These are phyloP conservation scores for Fistulinella cinereoalba DNA, from an alignment of 1,284 basidiomycete species.

Conservation along the genomic window DNA sequence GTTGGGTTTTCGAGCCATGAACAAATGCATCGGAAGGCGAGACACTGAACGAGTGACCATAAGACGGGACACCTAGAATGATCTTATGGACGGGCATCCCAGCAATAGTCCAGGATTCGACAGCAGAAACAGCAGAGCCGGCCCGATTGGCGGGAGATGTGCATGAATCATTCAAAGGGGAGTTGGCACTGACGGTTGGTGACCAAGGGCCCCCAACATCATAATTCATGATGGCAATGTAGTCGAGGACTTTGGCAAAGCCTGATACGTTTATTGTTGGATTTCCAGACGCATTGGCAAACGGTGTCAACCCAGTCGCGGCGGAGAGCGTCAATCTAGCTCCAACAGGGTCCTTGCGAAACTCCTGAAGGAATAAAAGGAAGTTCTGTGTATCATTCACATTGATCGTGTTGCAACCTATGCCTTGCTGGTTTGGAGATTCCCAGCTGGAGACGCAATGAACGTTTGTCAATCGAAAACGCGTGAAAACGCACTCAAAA, in stretches of 20 bases:
- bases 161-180: constrained; percentile 52
- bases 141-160: constrained; percentile 48
- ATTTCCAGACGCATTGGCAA: constrained; percentile 46
- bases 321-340: constrained; percentile 42
- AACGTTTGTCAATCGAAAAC: background rate
- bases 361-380: constrained; percentile 41
- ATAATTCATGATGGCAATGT: constrained; percentile 71
- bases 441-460: constrained; percentile 37
- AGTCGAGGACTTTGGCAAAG: constrained; percentile 45
- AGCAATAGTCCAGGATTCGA: constrained; percentile 56
- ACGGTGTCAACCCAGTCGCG: constrained; percentile 50
- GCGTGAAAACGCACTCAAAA: constrained; percentile 10
- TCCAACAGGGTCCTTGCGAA: constrained; percentile 32
- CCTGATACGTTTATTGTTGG: constrained; percentile 52
- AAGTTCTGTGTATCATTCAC: constrained; percentile 39
- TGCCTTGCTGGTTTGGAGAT: constrained; percentile 41
- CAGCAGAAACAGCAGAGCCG: constrained; percentile 59
- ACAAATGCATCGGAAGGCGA: constrained; percentile 27
- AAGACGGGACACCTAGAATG: constrained; percentile 60
- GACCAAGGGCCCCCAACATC: constrained; percentile 38
- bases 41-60: constrained; percentile 45
- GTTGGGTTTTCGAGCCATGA: constrained; percentile 14
- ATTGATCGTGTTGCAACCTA: constrained; percentile 42
- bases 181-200: constrained; percentile 48
- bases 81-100: constrained; percentile 62